Evolutionary conservation across 1,139 yeast genomes (phyloP).

Genomic region (Debaryomyces psychrophilus): DNA sequence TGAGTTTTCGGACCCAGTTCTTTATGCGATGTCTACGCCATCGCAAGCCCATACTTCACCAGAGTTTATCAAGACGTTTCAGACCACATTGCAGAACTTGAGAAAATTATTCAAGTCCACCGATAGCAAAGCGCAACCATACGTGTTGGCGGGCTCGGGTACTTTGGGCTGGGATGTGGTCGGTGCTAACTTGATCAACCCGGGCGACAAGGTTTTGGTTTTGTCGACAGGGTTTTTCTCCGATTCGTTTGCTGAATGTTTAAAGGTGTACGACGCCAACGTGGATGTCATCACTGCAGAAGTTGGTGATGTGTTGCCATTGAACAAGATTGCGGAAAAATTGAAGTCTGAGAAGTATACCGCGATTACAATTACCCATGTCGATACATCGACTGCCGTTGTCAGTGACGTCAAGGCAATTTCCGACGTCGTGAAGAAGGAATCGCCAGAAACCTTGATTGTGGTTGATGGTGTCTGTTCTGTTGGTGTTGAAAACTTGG

Average conservation of each 20-base stretch:
- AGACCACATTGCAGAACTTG: constrained; percentile 64
- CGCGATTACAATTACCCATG: constrained; percentile 87
- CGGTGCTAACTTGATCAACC: constrained; percentile 71
- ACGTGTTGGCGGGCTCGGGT: constrained; percentile 87
- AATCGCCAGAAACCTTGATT: constrained; percentile 79
- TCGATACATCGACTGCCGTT: constrained; percentile 95
- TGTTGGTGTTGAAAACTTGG: constrained; percentile 82
- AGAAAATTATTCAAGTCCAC: constrained; percentile 75
- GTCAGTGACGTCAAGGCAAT: constrained; percentile 71
- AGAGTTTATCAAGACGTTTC: constrained; percentile 76
- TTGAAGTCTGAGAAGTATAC: constrained; percentile 57
- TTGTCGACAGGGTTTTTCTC: constrained; percentile 93
- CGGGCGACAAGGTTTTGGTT: constrained; percentile 74
- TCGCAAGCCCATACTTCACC: constrained; percentile 93
- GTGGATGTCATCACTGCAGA: constrained; percentile 70
- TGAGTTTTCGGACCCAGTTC: constrained; percentile 81
- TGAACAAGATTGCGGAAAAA: constrained; percentile 57
- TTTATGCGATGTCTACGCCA: constrained; percentile 81
- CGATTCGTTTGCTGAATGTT: constrained; percentile 81
- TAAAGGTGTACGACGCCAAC: constrained; percentile 70
- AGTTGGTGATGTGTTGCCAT: constrained; percentile 72
- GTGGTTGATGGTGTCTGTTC: constrained; percentile 96
- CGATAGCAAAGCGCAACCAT: constrained; percentile 68
- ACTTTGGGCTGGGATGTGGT: constrained; percentile 95
- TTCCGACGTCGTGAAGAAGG: constrained; percentile 59